These are phyloP conservation scores for Neofusicoccum laricinum DNA, from an alignment of 2,329 filamentous ascomycete genomes.

Conservation along the genomic window DNA sequence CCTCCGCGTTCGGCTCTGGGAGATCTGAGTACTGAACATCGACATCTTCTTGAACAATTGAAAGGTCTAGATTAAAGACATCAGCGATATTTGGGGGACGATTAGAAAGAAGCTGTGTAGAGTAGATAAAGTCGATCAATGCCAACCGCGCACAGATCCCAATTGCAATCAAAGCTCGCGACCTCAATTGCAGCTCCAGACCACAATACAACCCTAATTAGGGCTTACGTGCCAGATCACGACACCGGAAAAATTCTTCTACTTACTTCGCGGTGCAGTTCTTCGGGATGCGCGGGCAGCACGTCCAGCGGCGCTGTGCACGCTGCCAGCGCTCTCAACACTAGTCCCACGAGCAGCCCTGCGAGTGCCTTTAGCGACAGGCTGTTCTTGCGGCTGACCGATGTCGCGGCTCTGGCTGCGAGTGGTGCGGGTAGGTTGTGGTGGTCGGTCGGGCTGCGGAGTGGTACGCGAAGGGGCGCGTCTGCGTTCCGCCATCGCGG, in stretches of 20 bases:
- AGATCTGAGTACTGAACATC: slow-evolving; percentile 23
- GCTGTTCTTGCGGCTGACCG: slow-evolving; percentile 21
- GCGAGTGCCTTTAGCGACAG: slow-evolving; percentile 22
- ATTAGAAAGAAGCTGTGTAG: too few species aligned
- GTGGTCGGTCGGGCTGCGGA: slow-evolving; percentile 26
- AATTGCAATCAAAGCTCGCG: too few species aligned
- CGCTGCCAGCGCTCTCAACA: slow-evolving; percentile 27
- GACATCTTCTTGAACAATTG: slow-evolving; percentile 20
- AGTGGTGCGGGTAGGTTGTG: slow-evolving; percentile 21
- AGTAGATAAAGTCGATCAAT: too few species aligned
- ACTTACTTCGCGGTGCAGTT: slow-evolving; percentile 15
- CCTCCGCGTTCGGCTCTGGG: background rate
- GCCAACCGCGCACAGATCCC: too few species aligned
- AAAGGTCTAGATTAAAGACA: slow-evolving; percentile 4
- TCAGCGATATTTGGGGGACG: too few species aligned
- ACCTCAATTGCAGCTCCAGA: too few species aligned
- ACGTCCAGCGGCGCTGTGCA: slow-evolving; percentile 23
- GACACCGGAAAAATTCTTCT: background rate
- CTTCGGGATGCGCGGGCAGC: slow-evolving; percentile 24
- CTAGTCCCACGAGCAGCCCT: slow-evolving; percentile 29
- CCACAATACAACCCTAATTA: background rate
- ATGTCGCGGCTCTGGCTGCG: slow-evolving; percentile 41
- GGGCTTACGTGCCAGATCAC: too few species aligned
- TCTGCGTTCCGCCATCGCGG: slow-evolving; percentile 21
- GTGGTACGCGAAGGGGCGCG: slow-evolving; percentile 31